Evolutionary conservation across 2,329 filamentous ascomycete genomes (phyloP).

Genomic region (Boeremia exigua): DNA sequence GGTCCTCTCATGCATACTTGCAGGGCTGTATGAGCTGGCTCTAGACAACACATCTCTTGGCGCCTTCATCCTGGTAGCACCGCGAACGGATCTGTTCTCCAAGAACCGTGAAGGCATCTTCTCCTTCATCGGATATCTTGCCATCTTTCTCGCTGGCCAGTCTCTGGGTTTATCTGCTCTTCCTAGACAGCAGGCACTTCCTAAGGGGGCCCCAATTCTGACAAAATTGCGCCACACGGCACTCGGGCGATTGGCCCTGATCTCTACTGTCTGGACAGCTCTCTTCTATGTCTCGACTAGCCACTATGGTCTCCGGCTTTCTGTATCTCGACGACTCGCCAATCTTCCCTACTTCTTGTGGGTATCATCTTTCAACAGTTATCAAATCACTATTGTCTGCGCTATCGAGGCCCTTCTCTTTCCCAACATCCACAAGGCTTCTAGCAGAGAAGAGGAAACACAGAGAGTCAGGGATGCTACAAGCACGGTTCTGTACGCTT

Average conservation of each 20-base stretch:
- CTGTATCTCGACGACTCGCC: conserved; percentile 85
- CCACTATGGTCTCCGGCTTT: conserved; percentile 68
- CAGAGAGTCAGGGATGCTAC: conserved; percentile 73
- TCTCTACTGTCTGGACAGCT: conserved; percentile 70
- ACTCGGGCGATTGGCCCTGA: conserved; percentile 67
- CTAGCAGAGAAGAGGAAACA: conserved; percentile 61
- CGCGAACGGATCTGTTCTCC: conserved; percentile 77
- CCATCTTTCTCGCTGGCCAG: conserved; percentile 91
- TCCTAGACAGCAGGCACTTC: conserved; percentile 59
- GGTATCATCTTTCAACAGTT: conserved; percentile 88
- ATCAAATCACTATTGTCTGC: conserved; percentile 81
- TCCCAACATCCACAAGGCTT: conserved; percentile 69
- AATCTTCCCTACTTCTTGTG: conserved; percentile 94
- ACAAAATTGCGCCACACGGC: conserved; percentile 62
- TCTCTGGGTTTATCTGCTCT: conserved; percentile 81
- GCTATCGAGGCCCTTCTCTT: conserved; percentile 80
- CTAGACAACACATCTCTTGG: conserved; percentile 79
- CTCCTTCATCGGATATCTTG: conserved; percentile 90
- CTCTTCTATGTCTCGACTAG: conserved; percentile 74
- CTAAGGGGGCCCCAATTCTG: conserved; percentile 51
- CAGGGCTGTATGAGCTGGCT: conserved; percentile 72
- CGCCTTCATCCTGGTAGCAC: conserved; percentile 80
- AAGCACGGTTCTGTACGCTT: conserved; percentile 79
- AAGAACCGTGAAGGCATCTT: conserved; percentile 96
- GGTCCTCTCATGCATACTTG: conserved; percentile 72